Percentiles rank a stretch among this genome's conserved stretches.
Conservation (phyloP, 1,284 basidiomycete species). For the Sporisorium exsertum region DNA sequence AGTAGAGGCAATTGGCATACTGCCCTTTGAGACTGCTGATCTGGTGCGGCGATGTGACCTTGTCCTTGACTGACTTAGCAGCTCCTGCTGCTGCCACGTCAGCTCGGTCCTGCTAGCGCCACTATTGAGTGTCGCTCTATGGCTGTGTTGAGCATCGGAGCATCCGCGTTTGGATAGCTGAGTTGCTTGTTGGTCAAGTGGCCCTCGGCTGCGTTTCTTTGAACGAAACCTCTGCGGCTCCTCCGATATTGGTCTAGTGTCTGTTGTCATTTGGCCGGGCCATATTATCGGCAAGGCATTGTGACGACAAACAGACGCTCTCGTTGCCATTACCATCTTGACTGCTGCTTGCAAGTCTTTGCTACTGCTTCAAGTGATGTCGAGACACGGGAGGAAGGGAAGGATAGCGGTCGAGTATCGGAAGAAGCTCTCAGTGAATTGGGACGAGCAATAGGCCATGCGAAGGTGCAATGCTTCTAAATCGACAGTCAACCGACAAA, state of each 20-base stretch:
- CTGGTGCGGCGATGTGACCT: background rate
- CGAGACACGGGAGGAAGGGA: no score
- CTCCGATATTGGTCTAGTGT: background rate
- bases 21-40: background rate
- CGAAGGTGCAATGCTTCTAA: background rate
- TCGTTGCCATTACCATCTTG: constrained; percentile 17
- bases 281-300: background rate
- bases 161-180: background rate
- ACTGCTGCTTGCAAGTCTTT: background rate
- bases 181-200: background rate
- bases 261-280: background rate
- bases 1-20: background rate
- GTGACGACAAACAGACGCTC: constrained; percentile 11
- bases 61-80: constrained; percentile 1
- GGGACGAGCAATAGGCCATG: background rate
- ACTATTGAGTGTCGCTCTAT: background rate
- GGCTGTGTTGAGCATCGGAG: constrained; percentile 2
- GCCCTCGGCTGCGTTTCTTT: constrained; percentile 3
- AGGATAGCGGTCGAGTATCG: background rate
- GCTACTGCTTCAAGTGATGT: background rate
- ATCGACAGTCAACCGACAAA: background rate
- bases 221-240: background rate
- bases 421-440: background rate
- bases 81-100: constrained; percentile 26
- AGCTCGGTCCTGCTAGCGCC: background rate